Percentiles rank a stretch among this genome's conserved stretches.
phyloP scores from a whole-genome alignment of 768 basidiomycete genomes.

The Amanita fuliginea region DNA sequence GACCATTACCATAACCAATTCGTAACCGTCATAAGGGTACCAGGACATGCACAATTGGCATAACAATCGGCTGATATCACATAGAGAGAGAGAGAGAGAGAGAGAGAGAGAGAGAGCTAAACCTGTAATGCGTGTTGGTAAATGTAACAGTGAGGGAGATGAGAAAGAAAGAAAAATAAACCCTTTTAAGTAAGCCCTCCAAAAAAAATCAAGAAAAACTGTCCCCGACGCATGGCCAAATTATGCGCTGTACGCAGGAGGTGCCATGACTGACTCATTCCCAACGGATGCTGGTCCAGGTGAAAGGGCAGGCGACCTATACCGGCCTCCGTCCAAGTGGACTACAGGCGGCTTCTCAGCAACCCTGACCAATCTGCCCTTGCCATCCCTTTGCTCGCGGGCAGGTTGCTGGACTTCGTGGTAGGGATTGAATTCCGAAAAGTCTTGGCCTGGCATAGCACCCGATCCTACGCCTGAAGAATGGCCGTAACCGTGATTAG shows the following conservation, averaged over 20 bases:
- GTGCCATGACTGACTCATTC: not conserved
- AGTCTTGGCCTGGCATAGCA: not conserved
- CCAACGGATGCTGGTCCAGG: not conserved
- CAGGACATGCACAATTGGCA: not conserved
- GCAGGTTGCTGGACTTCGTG: constrained; percentile 3
- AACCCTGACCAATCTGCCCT: constrained; percentile 17
- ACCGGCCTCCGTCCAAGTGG: constrained; percentile 28
- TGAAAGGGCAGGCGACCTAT: constrained; percentile 9
- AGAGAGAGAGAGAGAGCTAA: too few species aligned
- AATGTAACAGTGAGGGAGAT: too few species aligned
- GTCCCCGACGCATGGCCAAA: not conserved
- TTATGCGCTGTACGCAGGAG: constrained; percentile 4
- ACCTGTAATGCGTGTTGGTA: too few species aligned
- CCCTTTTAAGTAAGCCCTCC: too few species aligned
- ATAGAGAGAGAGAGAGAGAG: not conserved
- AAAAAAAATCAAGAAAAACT: not conserved
- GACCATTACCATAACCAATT: not conserved
- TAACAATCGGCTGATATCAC: not conserved
- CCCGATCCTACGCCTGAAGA: not conserved
- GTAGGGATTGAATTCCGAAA: not conserved
- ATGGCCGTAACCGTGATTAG: not conserved
- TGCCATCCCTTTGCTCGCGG: constrained; percentile 16
- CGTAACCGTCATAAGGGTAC: not conserved
- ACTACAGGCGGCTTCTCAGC: constrained; percentile 24
- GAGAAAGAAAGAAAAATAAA: too few species aligned